Base-by-base conservation (phyloP, 73 alveolate genomes). In the Stentor roeselii region DNA sequence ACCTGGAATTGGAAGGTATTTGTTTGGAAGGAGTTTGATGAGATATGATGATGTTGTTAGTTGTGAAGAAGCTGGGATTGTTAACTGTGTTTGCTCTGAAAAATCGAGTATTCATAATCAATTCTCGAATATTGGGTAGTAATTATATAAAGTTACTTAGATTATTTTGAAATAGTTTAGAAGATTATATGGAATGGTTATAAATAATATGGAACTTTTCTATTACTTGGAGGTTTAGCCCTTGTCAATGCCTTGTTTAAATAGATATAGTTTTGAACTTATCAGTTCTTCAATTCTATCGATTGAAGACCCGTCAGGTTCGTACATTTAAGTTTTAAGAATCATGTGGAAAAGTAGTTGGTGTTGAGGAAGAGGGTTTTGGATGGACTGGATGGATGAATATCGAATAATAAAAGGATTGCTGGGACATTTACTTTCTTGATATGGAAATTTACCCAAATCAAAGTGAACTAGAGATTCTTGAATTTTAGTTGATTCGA, bases 11-110 rank as follows among this genome's bases (percentile, higher is more conserved):
- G 80, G 80, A 67, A 67, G 80, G 37, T 67, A 67, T 32, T 34
- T 67, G 14, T 67, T 67, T 67, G 80, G 80, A 67, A 67, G 80
- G 34, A 67, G 80, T 34, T 67, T 67, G 80, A n/a, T 67, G 37
- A 67, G 37, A 40, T 67, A 67, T 67, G 15, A 21, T 1, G 80
- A 67, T 2, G 80, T 27, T 67, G 34, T 36, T 14, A 40, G 34
- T 32, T 67, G 80, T 32, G 50, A 67, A 11, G 41, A 67, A 40
- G 37, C 80, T 30, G 80, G 80, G 27, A 67, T 67, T 67, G 41
- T 67, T 34, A 67, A 32, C 11, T 67, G 80, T 2, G 80, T 67
- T 30, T 67, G 80, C 80, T 30, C 37, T 27, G 80, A 67, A 21
- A 50, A 21, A 21, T 6, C 6, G 6, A 11, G 30, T 6, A 50